A percentile compares a stretch with the other conserved stretches of the same genome.
Evolutionary conservation across 805 yeast genomes (phyloP).

Genomic region (Henningerozyma blattae): DNA sequence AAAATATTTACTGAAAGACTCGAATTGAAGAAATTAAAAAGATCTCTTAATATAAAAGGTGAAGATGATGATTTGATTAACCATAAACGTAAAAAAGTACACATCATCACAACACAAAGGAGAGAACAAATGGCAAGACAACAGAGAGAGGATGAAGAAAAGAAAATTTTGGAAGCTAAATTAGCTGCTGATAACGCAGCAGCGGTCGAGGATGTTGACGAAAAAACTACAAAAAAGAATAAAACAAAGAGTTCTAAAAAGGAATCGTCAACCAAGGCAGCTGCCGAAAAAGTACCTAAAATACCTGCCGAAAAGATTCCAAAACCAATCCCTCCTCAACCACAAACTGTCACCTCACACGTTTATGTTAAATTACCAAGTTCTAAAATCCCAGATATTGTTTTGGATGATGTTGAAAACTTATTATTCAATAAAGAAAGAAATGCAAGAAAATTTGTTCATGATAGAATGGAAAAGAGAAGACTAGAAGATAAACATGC

Average conservation of each 20-base stretch:
- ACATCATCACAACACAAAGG: conserved; percentile 13
- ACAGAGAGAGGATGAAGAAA: conserved; percentile 5
- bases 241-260: conserved; percentile 15
- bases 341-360: conserved; percentile 29
- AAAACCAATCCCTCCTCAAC: too few relatives aligned
- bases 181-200: conserved; percentile 14
- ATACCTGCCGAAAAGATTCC: conserved; percentile 4
- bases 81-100: conserved; percentile 48
- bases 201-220: too few relatives aligned
- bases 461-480: conserved; percentile 67
- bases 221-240: conserved; percentile 11
- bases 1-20: conserved; percentile 64
- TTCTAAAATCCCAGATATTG: conserved; percentile 88
- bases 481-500: conserved; percentile 55
- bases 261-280: conserved; percentile 9
- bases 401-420: conserved; percentile 68
- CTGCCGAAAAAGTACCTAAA: conserved; percentile 11
- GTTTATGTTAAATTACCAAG: conserved; percentile 83
- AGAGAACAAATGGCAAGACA: conserved; percentile 7
- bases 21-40: conserved; percentile 59
- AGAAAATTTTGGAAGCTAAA: conserved; percentile 9
- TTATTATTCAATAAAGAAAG: conserved; percentile 64
- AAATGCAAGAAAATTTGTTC: conserved; percentile 72
- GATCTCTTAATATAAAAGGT: conserved; percentile 64
- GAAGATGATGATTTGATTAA: conserved; percentile 76